Base-by-base conservation (phyloP, 139 green algal genomes). In the Mesotaenium endlicherianum region DNA sequence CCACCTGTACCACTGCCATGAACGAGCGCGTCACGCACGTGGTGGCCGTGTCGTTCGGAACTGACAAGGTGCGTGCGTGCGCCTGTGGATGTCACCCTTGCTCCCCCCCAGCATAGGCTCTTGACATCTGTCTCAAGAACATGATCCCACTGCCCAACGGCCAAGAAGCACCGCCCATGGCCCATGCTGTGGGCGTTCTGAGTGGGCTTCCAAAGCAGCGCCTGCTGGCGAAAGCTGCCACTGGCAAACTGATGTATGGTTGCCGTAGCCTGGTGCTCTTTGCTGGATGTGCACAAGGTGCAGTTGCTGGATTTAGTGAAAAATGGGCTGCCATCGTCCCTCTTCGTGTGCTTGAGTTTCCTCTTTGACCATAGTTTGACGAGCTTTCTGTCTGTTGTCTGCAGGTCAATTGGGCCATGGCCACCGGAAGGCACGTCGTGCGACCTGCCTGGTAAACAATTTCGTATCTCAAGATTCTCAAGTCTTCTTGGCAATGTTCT, bases 11-110 rank as follows among this genome's bases (percentile, higher is more conserved):
- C 1, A 31, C 59, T 1, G 74, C 79, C 3, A 39, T 71, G 17
- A 55, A 36, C 14, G 69, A 89, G 1, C 55, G n/a, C 1, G 82
- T 90, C 8, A 96, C 93, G 5, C 93, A 97, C 75, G 82, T 97
- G 14, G 88, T 97, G n/a, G 90, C 93, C 30, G 76, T 85, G 1
- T 55, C 45, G 14, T n/a, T 70, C 2, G 86, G 87, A 3, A 91
- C 87, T 26, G 85, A 90, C 34, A 91, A 91, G 80, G 87, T 87
- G 17, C n/a, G 3, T 44, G 45, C n/a, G n/a, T n/a, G n/a, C n/a
- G n/a, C n/a, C n/a, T n/a, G n/a, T n/a, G n/a, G n/a, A 36, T 30
- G 6, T 8, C 70, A 36, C 70, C 43, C 70, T 80, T 14, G 6
- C 70, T 80, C 70, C 31, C n/a, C n/a, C n/a, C n/a, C n/a, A n/a